Evolutionary conservation across 257 asterid genomes (phyloP), one percentile per base, ranked within the genome.

Genomic region (Plantago ovata): DNA sequence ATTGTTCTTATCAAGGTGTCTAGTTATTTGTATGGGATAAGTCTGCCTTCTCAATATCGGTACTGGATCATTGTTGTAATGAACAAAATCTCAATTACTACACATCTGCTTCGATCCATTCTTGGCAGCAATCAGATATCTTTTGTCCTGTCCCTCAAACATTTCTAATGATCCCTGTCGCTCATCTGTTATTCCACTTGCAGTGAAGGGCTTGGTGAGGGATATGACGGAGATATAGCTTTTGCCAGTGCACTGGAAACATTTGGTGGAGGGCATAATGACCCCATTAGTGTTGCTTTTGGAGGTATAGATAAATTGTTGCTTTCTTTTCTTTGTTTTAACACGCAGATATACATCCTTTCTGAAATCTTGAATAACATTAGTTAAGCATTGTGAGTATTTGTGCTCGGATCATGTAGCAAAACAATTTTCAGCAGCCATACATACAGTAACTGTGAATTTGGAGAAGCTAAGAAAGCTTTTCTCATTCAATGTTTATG

Each of bases 131-230:
- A 60, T 58, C 53, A 38, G n/a, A n/a, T n/a, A n/a, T n/a, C n/a
- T n/a, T n/a, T n/a, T n/a, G n/a, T n/a, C n/a, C 53, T 53, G 18
- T 23, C 40, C 60, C 24, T 38, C 39, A 22, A 41, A 62, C 22
- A 41, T 43, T 43, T 62, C 45, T 59, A 58, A 60, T 53, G 13
- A 52, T 38, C 41, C 18, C 32, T 38, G 47, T 54, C 32, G 19
- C 58, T 70, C 24, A 20, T 38, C 23, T 64, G 59, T 65, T 71
- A 62, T 69, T 63, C 52, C 57, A 54, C 53, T 61, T 70, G 63
- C 88, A 93, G 99, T 58, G 99, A 89, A 79, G 99, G 97, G 65
- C 96, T 94, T 36, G 99, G 99, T 62, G 99, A 94, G 84, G 97
- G 83, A 69, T 94, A 94, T 69, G 99, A 94, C 72, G 95, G 92